Evolutionary conservation across 208 protist species (phyloP).

Genomic region (Wallacemonas sp.): DNA sequence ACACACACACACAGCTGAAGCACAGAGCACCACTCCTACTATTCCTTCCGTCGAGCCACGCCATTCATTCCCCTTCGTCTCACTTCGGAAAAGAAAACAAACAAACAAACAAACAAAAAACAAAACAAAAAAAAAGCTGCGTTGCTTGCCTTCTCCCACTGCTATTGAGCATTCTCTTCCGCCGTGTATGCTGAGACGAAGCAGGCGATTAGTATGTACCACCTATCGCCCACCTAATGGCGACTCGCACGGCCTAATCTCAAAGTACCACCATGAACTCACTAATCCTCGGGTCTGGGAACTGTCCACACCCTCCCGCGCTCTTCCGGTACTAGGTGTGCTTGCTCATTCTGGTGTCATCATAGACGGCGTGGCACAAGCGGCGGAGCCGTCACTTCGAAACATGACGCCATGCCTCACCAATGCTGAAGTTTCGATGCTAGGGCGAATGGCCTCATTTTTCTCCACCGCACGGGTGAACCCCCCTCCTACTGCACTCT

Average conservation of each 20-base stretch:
- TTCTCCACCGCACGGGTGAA: constrained; percentile 18
- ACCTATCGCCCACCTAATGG: background rate
- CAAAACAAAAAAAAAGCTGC: too few species aligned
- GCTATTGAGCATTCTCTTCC: background rate
- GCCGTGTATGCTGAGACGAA: constrained; percentile 2
- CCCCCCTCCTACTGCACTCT: background rate
- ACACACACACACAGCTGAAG: too few species aligned
- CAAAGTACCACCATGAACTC: constrained; percentile 2
- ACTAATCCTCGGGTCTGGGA: constrained; percentile 34
- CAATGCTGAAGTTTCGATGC: constrained; percentile 35
- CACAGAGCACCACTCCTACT: background rate
- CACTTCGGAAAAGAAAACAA: background rate
- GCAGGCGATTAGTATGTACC: background rate
- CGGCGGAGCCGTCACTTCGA: constrained; percentile 33
- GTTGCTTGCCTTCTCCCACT: background rate
- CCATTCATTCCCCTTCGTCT: too few species aligned
- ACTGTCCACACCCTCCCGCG: constrained; percentile 61
- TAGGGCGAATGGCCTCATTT: constrained; percentile 36
- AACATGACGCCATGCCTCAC: constrained; percentile 68
- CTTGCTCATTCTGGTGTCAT: constrained; percentile 54
- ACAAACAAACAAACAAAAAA: constrained; percentile 1
- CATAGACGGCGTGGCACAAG: constrained; percentile 49
- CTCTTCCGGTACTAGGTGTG: constrained; percentile 52
- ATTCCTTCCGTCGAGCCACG: too few species aligned
- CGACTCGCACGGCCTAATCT: constrained; percentile 4